These are phyloP conservation scores for Ichthyophthirius multifiliis DNA, from an alignment of 169 alveolate species.

Conservation along the genomic window DNA sequence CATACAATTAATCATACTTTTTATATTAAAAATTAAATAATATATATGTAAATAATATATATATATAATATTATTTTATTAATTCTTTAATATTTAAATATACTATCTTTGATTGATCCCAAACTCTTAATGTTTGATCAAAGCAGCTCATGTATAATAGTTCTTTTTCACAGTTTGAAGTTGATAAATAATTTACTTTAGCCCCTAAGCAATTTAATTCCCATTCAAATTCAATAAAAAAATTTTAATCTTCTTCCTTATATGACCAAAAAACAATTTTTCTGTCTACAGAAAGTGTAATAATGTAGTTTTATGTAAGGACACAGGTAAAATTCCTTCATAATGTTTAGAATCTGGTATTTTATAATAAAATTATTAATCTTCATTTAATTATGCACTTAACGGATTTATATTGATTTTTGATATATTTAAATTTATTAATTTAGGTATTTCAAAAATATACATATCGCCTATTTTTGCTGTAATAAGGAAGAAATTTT, in stretches of 20 bases:
- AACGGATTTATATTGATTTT: not conserved
- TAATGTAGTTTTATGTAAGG: not conserved
- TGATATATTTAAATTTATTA: not conserved
- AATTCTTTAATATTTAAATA: not conserved
- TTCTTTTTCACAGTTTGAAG: not conserved
- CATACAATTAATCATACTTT: not conserved
- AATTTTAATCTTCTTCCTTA: not conserved
- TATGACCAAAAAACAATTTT: not conserved
- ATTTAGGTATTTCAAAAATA: not conserved
- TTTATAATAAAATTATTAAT: not conserved
- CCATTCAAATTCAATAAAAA: not conserved
- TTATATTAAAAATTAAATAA: not conserved
- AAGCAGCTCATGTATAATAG: not conserved
- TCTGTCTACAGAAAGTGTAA: not conserved
- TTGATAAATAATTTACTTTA: not conserved
- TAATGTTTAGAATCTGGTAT: not conserved
- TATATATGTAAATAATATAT: no score
- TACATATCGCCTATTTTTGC: not conserved
- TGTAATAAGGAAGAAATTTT: not conserved
- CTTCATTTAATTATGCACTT: not conserved
- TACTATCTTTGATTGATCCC: not conserved
- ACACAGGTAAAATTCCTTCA: not conserved
- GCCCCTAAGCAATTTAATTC: not conserved
- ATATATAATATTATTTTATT: no score
- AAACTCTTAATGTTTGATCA: not conserved